Evolutionary conservation across 805 yeast genomes (phyloP), one percentile per base, ranked within the genome.

Genomic region (Candida hispaniensis): DNA sequence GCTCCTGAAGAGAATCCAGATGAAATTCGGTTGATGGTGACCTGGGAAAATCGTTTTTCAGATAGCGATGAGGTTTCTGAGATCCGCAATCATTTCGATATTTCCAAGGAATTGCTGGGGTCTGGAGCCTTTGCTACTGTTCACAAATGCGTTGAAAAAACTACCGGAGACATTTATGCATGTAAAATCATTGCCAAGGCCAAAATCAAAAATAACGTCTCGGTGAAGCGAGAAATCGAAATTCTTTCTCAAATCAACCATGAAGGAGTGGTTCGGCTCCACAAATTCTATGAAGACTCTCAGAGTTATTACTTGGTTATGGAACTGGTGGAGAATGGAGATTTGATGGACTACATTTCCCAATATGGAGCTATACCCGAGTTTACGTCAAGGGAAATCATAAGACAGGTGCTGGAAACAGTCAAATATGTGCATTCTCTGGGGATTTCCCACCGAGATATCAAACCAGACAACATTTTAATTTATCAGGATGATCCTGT

Each of bases 91-190:
- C 63, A 69, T 18, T 91, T 76, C 55, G 78, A 81, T 9, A 72
- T 88, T 13, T 71, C 77, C 41, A 81, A 78, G 51, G 94, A 80
- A 49, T 15, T 81, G 10, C 80, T 88, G 1, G 98, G 98, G 1
- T 91, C 83, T 48, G 98, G 98, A n/a, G 97, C 97, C 7, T 88
- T 88, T 66, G 97, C 97, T 5, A 79, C 86, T 1, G 98, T 91
- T 17, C 78, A 83, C 46, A 82, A 82, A 52, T 95, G 93, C 4
- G 73, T 86, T 1, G 91, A 85, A 49, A 68, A 96, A 42, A 58
- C 71, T 5, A 74, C 94, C 0, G 97, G 97, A 9, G 73, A 75
- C 45, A 71, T 88, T 4, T 85, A 63, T 55, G 98, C 98, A 0
- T 93, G 82, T 11, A 91, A 91, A 52, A 83, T 91, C 41, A 86